Base-by-base conservation (phyloP, 352 stramenopile genomes). In the Phytophthora cactorum region DNA sequence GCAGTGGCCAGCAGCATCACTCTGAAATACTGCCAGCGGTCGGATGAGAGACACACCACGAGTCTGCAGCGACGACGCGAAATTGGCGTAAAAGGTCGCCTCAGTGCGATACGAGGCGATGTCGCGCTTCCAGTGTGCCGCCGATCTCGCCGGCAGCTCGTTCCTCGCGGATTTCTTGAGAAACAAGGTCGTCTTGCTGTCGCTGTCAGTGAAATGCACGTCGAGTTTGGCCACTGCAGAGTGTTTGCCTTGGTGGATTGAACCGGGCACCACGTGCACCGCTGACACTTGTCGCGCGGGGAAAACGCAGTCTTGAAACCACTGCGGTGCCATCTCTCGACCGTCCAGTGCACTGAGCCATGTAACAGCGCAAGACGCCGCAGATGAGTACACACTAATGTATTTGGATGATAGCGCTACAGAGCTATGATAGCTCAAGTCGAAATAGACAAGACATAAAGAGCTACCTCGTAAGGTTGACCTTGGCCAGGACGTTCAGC, bases 61-160 rank as follows among this genome's bases (percentile, higher is more conserved):
- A 9, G 59, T 36, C 22, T 69, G 36, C 12, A 92, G 55, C 22
- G 58, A 64, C 10, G 57, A 59, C 50, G 84, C 75, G 28, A 82
- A 75, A 31, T 70, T 70, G n/a, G 68, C 66, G 63, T 92, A 92
- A 62, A 92, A 89, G 6, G 66, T 76, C 7, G 72, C 70, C 52
- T 92, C 84, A 4, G 69, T 84, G 27, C 68, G 77, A 61, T 92
- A 92, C 3, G 84, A 92, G 15, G 61, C 64, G 27, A 92, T 54
- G 53, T 92, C 82, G 14, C 84, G 77, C 29, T 63, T 63, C 84
- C 84, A 92, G 52, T 90, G 70, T 44, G 70, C 64, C 12, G 50
- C 70, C 0, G 73, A 75, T 28, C 82, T 64, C 22, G 70, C 22
- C 2, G 82, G 71, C 34, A 92, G 72, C 55, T 92, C 84, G 27